Base-by-base conservation (phyloP, 257 asterid genomes). In the Primulina eburnea region DNA sequence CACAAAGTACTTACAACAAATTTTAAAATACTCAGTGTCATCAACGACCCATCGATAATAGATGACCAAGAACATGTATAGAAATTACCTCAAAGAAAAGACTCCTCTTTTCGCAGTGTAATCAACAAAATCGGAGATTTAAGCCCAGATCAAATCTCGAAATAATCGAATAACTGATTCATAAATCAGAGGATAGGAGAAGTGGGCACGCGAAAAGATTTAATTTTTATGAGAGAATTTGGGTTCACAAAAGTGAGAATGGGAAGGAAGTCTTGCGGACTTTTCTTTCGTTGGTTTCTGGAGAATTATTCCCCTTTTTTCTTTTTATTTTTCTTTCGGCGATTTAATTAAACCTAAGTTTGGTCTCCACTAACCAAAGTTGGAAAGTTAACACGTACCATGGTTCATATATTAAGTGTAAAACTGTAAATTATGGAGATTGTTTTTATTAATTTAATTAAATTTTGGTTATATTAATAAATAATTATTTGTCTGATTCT, bases 191-290 rank as follows among this genome's bases (percentile, higher is more conserved):
- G 33, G 59, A 17, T 50, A 64, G 5, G 70, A 61, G 18, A 58
- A 60, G 65, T 30, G 58, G 34, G 21, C 10, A 6, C 7, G 32
- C 9, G 34, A 32, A 59, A 10, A 32, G 65, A 72, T 58, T 59
- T 62, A 18, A 58, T 71, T 67, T 79, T 59, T 55, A 58, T 35
- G 59, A 52, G 71, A 61, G 60, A 65, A 71, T 80, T 77, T 56
- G 79, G 72, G 74, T 75, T 32, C 69, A 58, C 8, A 17, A 43
- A 71, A 73, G 73, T 30, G 67, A 64, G 80, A 74, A 71, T 58
- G 73, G 43, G 76, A 47, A 74, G 64, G 64, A 35, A 65, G 56
- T 67, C 52, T 67, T 61, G 64, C 61, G 68, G 76, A 74, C 47
- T 71, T 67, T 62, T 72, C 71, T 75, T 73, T 72, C 61, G 75